Percentiles rank a stretch among this genome's conserved stretches.
Conservation (phyloP, 139 green algal species). For the Coelastrella sp. region DNA sequence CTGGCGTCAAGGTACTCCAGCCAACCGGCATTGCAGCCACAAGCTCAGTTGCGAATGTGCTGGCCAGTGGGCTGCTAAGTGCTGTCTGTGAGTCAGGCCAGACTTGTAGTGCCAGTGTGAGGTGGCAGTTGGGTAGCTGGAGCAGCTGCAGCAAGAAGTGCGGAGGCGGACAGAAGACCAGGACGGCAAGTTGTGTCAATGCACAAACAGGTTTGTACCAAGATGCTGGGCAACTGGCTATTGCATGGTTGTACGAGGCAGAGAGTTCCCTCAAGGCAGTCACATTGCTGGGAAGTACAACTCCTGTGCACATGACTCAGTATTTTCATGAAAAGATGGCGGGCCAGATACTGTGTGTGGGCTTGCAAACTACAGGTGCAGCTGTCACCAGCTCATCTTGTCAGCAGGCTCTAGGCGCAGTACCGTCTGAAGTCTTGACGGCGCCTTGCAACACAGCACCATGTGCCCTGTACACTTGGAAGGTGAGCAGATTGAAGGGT, state of each 20-base stretch:
- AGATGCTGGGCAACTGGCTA: no score
- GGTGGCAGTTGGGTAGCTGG: slow-evolving; percentile 47
- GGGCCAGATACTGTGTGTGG: background rate
- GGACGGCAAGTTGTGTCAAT: background rate
- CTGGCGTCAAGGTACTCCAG: background rate
- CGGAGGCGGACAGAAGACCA: background rate
- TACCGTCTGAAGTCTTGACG: slow-evolving; percentile 13
- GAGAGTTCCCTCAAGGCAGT: no score
- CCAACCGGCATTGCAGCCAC: background rate
- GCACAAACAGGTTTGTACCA: background rate
- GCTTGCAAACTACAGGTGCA: background rate
- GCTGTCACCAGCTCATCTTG: background rate
- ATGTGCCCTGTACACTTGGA: slow-evolving; percentile 46
- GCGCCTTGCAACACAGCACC: slow-evolving; percentile 5
- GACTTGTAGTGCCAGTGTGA: background rate
- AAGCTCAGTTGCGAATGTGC: background rate
- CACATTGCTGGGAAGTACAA: no score
- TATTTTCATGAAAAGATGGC: no score
- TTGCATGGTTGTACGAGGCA: no score
- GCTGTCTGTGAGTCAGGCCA: background rate
- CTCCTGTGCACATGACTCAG: no score
- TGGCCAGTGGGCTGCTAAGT: background rate
- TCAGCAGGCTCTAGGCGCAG: background rate
- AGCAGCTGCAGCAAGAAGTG: slow-evolving; percentile 31
- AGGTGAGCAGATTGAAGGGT: slow-evolving; percentile 18